These are phyloP conservation scores for Chlorella ohadii DNA, from an alignment of 139 green algal genomes.

Conservation along the genomic window DNA sequence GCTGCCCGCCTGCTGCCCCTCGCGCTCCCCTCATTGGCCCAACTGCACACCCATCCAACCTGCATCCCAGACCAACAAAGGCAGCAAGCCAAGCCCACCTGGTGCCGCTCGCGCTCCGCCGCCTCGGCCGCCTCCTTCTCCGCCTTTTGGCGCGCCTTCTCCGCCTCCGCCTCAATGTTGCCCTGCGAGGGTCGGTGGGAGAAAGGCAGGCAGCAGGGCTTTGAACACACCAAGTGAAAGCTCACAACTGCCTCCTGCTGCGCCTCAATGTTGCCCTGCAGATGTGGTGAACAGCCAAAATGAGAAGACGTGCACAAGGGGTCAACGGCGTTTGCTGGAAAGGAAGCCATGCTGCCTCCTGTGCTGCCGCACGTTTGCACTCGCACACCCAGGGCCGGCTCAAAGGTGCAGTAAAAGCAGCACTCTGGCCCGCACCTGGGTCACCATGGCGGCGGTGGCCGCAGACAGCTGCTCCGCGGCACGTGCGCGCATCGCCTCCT, in stretches of 20 bases:
- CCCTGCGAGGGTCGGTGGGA: slow-evolving; percentile 37
- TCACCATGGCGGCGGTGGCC: slow-evolving; percentile 89
- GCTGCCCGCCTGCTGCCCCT: no score
- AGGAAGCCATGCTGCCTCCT: no score
- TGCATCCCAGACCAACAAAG: background rate
- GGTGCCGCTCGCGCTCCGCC: slow-evolving; percentile 31
- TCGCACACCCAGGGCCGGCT: no score
- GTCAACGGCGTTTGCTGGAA: no score
- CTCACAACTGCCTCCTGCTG: slow-evolving; percentile 72
- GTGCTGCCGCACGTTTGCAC: no score
- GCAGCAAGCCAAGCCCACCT: slow-evolving; percentile 1
- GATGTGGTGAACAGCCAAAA: no score
- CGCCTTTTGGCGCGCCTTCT: slow-evolving; percentile 55
- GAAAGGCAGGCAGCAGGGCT: no score
- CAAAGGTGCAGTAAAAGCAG: no score
- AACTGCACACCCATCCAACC: background rate
- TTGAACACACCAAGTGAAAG: no score
- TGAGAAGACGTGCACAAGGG: no score
- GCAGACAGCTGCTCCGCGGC: slow-evolving; percentile 91
- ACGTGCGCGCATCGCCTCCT: slow-evolving; percentile 69
- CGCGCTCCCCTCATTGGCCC: no score
- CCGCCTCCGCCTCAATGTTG: slow-evolving; percentile 86
- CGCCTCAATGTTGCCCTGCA: slow-evolving; percentile 83
- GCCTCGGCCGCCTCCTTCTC: slow-evolving; percentile 49
- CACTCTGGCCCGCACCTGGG: slow-evolving; percentile 28